Evolutionary conservation across 306 rosid genomes (phyloP), one percentile per base, ranked within the genome.

Genomic region (Dalbergia oliveri): DNA sequence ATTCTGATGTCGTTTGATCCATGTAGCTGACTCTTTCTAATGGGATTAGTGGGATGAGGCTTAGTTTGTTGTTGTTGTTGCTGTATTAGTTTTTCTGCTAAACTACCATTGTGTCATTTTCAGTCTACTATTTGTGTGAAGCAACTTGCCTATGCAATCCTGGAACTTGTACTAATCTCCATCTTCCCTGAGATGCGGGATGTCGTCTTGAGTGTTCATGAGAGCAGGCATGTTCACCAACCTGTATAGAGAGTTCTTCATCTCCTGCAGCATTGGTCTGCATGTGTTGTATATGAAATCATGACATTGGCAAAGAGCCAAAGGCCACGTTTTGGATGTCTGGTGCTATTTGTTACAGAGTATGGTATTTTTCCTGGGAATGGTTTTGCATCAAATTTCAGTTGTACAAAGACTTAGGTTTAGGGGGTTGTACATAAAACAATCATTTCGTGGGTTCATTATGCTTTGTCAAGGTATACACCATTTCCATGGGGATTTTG

Each of bases 171-270:
- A 51, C 92, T 96, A 1, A 15, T 91, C 72, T 87, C 99, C 45
- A 41, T 91, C 81, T 93, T 96, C 86, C 99, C 99, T 8, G 99
- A 96, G 92, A 84, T 93, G 79, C 89, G 56, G 84, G 82, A 75
- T 74, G 90, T 93, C 12, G 79, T 93, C 58, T 10, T 75, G 47
- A 94, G 92, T 78, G 78, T 96, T 84, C 97, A 90, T 12, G 87
- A 71, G 78, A 88, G 76, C 71, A 71, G 63, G 62, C 78, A 43
- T 66, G 74, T 79, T 69, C 82, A 89, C 63, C 87, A 88, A 79
- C 75, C 93, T 39, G 79, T 76, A 64, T 84, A 89, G 96, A 89
- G 96, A 51, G 81, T 56, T 59, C 44, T 31, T 14, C 11, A 16
- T 83, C 69, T 34, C 61, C 35, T 34, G 79, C 19, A 16, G 75